Evolutionary conservation across 2,329 filamentous ascomycete species (phyloP), one percentile per base, ranked within the genome.

Genomic region (Harringtonia lauricola): DNA sequence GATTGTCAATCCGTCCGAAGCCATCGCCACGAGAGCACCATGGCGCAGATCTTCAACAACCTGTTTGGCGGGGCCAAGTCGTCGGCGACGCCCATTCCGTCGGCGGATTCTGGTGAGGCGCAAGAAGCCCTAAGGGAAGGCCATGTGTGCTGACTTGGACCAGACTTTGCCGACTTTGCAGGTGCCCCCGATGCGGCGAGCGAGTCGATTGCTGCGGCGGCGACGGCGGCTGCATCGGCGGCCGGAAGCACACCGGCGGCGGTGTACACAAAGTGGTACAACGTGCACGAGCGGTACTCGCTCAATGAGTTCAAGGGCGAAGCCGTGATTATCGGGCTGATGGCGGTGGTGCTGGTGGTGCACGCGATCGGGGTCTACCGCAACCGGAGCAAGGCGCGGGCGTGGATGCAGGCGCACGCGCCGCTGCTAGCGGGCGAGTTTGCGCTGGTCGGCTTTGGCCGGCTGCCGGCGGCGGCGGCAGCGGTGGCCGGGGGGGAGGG

Each of bases 231-330:
- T 64, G 71, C 50, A 47, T 64, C 62, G 30, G 63, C 64, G 35
- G 62, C 64, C 39, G 54, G 57, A 47, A 68, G 67, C 36, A 61
- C 65, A 38, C 70, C 71, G 36, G 64, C 60, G 36, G 67, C 71
- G 22, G 84, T 86, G 14, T 95, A 83, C 64, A 95, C 88, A 41
- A 87, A 86, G 70, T 98, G 92, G 92, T 98, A 96, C 68, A 87
- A 88, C 45, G 71, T 96, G 49, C 92, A 94, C 74, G 89, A 96
- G 74, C 87, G 92, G 57, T 81, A 89, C 57, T 80, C 80, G 22
- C 68, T 82, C 47, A 74, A 72, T 57, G 92, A 98, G 62, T 98
- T 98, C 73, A 80, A 80, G 65, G 75, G 82, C 56, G 92, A 98
- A 68, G 83, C 85, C 47, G 67, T 88, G 60, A 84, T 98, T 55